A percentile compares a stretch with the other conserved stretches of the same genome.
phyloP scores from a whole-genome alignment of 2,329 filamentous ascomycete species.

The Clonostachys rosea region DNA sequence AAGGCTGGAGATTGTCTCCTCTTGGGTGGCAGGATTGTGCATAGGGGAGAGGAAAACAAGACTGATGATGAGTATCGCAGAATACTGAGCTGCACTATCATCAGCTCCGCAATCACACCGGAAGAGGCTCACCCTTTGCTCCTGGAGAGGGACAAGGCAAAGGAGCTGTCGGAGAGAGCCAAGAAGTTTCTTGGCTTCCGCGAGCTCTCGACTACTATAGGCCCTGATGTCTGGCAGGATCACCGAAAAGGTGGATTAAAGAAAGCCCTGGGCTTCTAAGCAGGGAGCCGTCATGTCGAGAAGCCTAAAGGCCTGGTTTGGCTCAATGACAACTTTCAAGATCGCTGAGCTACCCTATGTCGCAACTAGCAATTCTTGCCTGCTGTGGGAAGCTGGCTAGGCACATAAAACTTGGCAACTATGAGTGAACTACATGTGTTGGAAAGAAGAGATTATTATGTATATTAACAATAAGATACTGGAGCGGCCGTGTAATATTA shows the following conservation, averaged over 20 bases:
- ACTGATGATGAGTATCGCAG: slow-evolving; percentile 7
- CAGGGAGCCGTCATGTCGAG: background rate
- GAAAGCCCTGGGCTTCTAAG: background rate
- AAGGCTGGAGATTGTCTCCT: slow-evolving; percentile 18
- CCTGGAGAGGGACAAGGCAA: background rate
- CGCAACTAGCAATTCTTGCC: too few relatives aligned
- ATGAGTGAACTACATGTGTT: too few relatives aligned
- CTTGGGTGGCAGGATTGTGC: slow-evolving; percentile 22
- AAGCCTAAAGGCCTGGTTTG: too few relatives aligned
- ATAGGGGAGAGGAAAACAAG: slow-evolving; percentile 18
- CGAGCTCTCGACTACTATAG: background rate
- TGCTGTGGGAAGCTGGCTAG: too few relatives aligned
- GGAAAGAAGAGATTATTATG: too few relatives aligned
- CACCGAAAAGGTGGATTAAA: background rate
- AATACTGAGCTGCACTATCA: slow-evolving; percentile 3
- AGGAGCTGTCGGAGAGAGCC: background rate
- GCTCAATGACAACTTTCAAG: too few relatives aligned
- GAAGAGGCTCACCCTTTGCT: slow-evolving; percentile 6
- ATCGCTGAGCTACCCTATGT: too few relatives aligned
- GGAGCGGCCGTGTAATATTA: too few relatives aligned
- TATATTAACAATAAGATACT: too few relatives aligned
- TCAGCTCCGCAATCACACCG: slow-evolving; percentile 5
- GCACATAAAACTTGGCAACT: too few relatives aligned
- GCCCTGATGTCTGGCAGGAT: background rate
- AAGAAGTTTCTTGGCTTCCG: background rate